These are phyloP conservation scores for Calocera viscosa DNA, from an alignment of 768 basidiomycete species.

Conservation along the genomic window DNA sequence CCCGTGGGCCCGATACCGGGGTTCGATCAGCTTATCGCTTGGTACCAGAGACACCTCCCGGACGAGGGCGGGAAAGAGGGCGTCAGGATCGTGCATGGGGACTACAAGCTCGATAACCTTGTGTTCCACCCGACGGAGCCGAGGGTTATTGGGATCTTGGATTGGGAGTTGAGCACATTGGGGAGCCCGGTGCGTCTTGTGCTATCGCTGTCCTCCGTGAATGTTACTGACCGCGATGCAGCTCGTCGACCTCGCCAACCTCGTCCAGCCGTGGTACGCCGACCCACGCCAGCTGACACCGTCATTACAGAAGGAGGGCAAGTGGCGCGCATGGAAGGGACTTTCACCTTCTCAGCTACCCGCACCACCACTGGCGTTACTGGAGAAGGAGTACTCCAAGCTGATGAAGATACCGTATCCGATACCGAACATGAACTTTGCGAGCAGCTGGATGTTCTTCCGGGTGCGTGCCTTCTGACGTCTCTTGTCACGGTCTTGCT, in stretches of 20 bases:
- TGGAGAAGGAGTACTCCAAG: constrained; percentile 73
- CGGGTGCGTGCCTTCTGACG: constrained; percentile 38
- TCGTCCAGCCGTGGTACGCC: constrained; percentile 69
- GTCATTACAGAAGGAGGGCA: not conserved
- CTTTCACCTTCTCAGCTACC: not conserved
- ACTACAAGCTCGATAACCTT: constrained; percentile 96
- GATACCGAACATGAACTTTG: constrained; percentile 65
- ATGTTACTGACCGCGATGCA: no score
- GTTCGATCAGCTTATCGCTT: constrained; percentile 56
- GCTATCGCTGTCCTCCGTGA: constrained; percentile 9
- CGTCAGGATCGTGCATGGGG: constrained; percentile 85
- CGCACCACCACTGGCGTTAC: constrained; percentile 38
- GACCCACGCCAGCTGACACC: constrained; percentile 19
- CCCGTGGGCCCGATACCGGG: constrained; percentile 57
- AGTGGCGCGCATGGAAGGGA: constrained; percentile 4
- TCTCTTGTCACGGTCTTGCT: not conserved
- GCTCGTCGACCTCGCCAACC: constrained; percentile 82
- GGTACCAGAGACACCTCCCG: constrained; percentile 65
- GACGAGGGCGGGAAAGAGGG: constrained; percentile 57
- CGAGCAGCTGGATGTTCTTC: constrained; percentile 75
- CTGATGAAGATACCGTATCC: constrained; percentile 57
- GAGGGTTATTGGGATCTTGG: constrained; percentile 83
- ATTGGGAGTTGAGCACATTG: constrained; percentile 95
- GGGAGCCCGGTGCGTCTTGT: constrained; percentile 61
- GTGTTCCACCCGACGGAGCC: constrained; percentile 90